phyloP scores from a whole-genome alignment of 352 stramenopile genomes.

The Globisporangium cederbergense region DNA sequence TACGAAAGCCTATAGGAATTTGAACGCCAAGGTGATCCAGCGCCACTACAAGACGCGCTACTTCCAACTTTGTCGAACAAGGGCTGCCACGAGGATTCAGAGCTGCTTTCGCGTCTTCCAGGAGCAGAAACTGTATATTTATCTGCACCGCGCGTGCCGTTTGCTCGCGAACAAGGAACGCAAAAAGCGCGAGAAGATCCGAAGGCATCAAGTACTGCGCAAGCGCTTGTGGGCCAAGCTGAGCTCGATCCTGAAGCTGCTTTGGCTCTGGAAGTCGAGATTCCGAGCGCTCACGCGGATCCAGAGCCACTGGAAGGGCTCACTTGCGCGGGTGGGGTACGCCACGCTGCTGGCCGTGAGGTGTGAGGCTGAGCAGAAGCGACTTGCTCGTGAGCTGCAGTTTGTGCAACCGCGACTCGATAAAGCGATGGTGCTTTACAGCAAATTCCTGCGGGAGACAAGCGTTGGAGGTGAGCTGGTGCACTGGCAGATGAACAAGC shows the following conservation, averaged over 20 bases:
- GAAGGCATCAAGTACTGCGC: background rate
- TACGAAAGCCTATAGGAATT: constrained; percentile 20
- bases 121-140: constrained; percentile 34
- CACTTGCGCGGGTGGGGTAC: background rate
- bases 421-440: constrained; percentile 1
- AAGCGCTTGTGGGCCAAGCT: constrained; percentile 11
- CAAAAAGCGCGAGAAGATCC: constrained; percentile 8
- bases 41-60: constrained; percentile 27
- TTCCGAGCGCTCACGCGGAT: background rate
- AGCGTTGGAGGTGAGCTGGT: background rate
- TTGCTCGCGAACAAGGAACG: constrained; percentile 26
- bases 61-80: constrained; percentile 12
- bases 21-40: constrained; percentile 31
- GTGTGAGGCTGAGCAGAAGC: background rate
- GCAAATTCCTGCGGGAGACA: constrained; percentile 4
- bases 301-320: constrained; percentile 13
- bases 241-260: background rate
- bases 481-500: constrained; percentile 17
- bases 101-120: constrained; percentile 39
- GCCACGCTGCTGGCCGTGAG: background rate
- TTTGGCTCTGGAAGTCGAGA: constrained; percentile 11
- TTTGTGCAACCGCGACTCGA: constrained; percentile 11
- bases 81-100: constrained; percentile 33
- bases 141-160: constrained; percentile 29
- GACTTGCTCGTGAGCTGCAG: background rate